Conservation (phyloP, 2,329 filamentous ascomycete genomes). For the Leptographium wingfieldii region DNA sequence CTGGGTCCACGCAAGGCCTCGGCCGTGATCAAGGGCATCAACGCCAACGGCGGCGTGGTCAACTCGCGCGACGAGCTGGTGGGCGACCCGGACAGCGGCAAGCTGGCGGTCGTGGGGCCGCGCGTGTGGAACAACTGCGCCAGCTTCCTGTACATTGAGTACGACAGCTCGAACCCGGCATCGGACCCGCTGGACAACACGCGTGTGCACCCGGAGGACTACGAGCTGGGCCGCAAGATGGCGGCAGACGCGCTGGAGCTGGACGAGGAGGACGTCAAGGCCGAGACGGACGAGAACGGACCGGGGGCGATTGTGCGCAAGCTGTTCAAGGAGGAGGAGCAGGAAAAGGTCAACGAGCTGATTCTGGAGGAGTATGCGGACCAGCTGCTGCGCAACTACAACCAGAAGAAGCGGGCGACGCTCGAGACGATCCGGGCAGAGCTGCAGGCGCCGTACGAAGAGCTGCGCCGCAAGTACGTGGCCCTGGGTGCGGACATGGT, state of each 20-base stretch:
- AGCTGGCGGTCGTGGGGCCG: slow-evolving; percentile 68
- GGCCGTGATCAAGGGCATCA: slow-evolving; percentile 76
- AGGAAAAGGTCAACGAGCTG: slow-evolving; percentile 91
- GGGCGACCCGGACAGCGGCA: slow-evolving; percentile 70
- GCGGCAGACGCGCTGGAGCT: slow-evolving; percentile 91
- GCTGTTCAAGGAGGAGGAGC: slow-evolving; percentile 86
- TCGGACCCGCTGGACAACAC: slow-evolving; percentile 95
- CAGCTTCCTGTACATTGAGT: slow-evolving; percentile 85
- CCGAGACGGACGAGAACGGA: slow-evolving; percentile 81
- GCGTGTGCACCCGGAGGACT: slow-evolving; percentile 94
- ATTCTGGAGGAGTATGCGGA: slow-evolving; percentile 95
- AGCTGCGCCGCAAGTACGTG: slow-evolving; percentile 71
- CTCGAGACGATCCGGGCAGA: slow-evolving; percentile 93
- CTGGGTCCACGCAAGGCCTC: slow-evolving; percentile 86
- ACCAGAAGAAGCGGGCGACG: slow-evolving; percentile 88
- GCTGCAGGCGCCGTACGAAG: slow-evolving; percentile 84
- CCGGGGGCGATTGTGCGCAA: slow-evolving; percentile 83
- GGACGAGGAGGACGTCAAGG: slow-evolving; percentile 96
- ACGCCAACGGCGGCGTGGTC: slow-evolving; percentile 77
- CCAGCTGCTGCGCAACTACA: slow-evolving; percentile 84
- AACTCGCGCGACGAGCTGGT: slow-evolving; percentile 77
- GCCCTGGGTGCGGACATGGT: slow-evolving; percentile 61
- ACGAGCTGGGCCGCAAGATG: slow-evolving; percentile 96
- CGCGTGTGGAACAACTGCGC: slow-evolving; percentile 95
- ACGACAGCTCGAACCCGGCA: slow-evolving; percentile 66